Percentiles rank a stretch among this genome's conserved stretches.
Evolutionary conservation across 768 basidiomycete genomes (phyloP).

Genomic region (Tephrocybe sp.): DNA sequence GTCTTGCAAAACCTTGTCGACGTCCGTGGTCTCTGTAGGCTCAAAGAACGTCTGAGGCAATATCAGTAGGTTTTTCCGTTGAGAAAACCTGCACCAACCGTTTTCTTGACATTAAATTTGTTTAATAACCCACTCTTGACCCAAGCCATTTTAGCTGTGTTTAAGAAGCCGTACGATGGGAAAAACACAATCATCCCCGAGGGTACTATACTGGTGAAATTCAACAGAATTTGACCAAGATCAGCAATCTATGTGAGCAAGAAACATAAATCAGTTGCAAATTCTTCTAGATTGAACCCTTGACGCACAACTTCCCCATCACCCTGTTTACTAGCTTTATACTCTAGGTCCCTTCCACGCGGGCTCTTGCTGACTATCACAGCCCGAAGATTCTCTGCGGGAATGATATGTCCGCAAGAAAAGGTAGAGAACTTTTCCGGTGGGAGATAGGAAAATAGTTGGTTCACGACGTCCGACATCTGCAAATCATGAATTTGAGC

Average conservation of each 20-base stretch:
- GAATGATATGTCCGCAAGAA: conserved; percentile 92
- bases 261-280: neutral
- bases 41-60: conserved; percentile 80
- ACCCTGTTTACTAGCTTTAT: conserved; percentile 74
- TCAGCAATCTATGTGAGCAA: conserved; percentile 66
- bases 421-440: conserved; percentile 68
- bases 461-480: conserved; percentile 84
- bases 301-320: conserved; percentile 59
- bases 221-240: conserved; percentile 80
- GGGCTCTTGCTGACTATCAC: conserved; percentile 77
- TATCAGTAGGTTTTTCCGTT: neutral
- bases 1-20: conserved; percentile 72
- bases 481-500: conserved; percentile 25
- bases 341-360: conserved; percentile 68
- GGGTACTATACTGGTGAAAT: conserved; percentile 74
- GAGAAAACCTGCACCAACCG: conserved; percentile 38
- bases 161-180: conserved; percentile 85
- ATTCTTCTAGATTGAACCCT: neutral
- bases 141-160: conserved; percentile 68
- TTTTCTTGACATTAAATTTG: conserved; percentile 70
- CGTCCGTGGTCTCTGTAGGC: conserved; percentile 66
- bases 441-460: conserved; percentile 72
- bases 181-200: conserved; percentile 93
- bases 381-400: conserved; percentile 71
- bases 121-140: conserved; percentile 53